Base-by-base conservation (phyloP, 495 filamentous ascomycete genomes). In the Stereocaulon alpinum region DNA sequence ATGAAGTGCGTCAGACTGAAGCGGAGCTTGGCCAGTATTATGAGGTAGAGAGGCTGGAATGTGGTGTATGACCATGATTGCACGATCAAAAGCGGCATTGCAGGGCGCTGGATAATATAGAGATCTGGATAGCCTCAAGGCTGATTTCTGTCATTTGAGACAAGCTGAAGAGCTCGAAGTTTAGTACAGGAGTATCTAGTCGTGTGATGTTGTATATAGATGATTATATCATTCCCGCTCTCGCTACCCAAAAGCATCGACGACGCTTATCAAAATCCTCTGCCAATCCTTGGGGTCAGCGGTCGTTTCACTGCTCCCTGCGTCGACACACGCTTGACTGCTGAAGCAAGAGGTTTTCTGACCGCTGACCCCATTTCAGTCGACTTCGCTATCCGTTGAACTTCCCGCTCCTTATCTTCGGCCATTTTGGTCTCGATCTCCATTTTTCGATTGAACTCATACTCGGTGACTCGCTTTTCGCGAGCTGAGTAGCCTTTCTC, bases 341-440 rank as follows among this genome's bases (percentile, higher is more conserved):
- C 64, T 9, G 59, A 47, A 43, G 56, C 57, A 17, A 58, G 32
- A 3, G 65, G 65, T 43, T 60, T 58, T 50, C 27, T 61, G 4
- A 52, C 41, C 29, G 56, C 55, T 22, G 45, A 14, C n/a, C 57
- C 56, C n/a, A 40, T 27, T 15, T 60, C 66, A 24, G 58, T 27
- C 22, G 64, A 50, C 42, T 64, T 66, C 20, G 59, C 61, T 11
- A 66, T 57, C 17, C 59, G 58, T 48, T 60, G 66, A 41, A 61
- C 55, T 45, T 68, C 80, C 34, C 82, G 78, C 62, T 82, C 81
- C 66, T 89, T 88, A 71, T 97, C 94, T 60, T 83, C 86, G 4
- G 86, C 89, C 85, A 97, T 96, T 71, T 93, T 83, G 4, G 86
- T 79, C 73, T 99, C 91, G 63, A 97, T 89, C 70, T 97, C 93